These are phyloP conservation scores for Aspergillus intermedius DNA, from an alignment of 2,329 filamentous ascomycete genomes.

Conservation along the genomic window DNA sequence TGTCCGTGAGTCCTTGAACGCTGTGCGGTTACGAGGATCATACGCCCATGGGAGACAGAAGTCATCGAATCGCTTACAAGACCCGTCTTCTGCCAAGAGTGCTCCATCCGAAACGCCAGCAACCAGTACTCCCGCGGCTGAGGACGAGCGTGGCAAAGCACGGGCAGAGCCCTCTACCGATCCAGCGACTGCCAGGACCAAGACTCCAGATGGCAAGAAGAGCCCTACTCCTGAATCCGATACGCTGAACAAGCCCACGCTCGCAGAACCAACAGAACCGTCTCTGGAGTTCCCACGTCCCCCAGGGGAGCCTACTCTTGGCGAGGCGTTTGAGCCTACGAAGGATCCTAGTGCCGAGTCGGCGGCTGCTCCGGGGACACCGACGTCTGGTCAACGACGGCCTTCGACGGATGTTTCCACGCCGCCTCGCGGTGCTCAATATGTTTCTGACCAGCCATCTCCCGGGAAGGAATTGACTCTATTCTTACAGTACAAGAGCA, in stretches of 20 bases:
- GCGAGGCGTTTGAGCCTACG: constrained; percentile 30
- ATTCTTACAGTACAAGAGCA: constrained; percentile 93
- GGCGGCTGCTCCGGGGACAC: constrained; percentile 19
- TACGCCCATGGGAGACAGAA: constrained; percentile 47
- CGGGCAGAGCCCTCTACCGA: constrained; percentile 24
- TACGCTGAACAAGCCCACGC: constrained; percentile 29
- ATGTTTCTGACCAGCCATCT: constrained; percentile 54
- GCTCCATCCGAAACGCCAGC: constrained; percentile 31
- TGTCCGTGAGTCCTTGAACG: constrained; percentile 74
- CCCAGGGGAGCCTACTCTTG: constrained; percentile 29
- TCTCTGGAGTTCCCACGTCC: constrained; percentile 49
- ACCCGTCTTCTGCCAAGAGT: constrained; percentile 56
- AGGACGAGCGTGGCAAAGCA: constrained; percentile 32
- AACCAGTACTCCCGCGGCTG: constrained; percentile 54
- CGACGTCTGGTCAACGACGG: constrained; percentile 15
- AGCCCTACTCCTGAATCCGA: constrained; percentile 29
- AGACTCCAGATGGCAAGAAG: constrained; percentile 62
- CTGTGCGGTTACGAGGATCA: constrained; percentile 56
- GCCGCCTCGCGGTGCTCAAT: constrained; percentile 47
- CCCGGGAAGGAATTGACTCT: constrained; percentile 85
- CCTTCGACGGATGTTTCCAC: constrained; percentile 21
- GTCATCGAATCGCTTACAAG: constrained; percentile 46
- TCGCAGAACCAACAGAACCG: constrained; percentile 57
- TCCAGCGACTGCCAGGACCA: constrained; percentile 32
- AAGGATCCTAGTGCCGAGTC: constrained; percentile 16